Base-by-base conservation (phyloP, 306 rosid genomes). In the Gillenia trifoliata region DNA sequence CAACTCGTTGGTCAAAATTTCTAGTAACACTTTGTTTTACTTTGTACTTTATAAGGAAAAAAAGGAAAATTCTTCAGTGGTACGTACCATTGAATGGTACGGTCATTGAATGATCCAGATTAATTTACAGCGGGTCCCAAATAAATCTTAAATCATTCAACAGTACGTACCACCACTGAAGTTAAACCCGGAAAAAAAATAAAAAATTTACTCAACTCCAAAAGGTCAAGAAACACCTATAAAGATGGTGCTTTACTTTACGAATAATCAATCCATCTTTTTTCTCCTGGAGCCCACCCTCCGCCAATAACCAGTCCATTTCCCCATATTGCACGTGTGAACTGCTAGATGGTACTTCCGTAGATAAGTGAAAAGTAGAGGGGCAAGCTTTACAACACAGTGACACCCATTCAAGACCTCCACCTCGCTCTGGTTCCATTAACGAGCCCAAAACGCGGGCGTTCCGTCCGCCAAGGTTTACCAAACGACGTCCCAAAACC, bases 391-490 rank as follows among this genome's bases (percentile, higher is more conserved):
- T 61, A 13, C 4, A 4, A 0, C 10, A 62, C 1, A 13, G 1
- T 3, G 19, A 25, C 56, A 52, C 40, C 70, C 38, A 16, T 29
- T 20, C 43, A 3, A 29, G 59, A 60, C 76, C 60, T 52, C 73
- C 31, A 36, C 73, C 12, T 1, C 54, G 12, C 25, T 8, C 33
- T 11, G 64, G 8, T 50, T 65, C 64, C 22, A 29, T 54, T 55
- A 38, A 62, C 17, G 30, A 64, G 34, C 81, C 81, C 59, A 72
- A 57, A 88, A 81, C 83, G 83, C 82, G 74, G 74, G 84, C 82
- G 85, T 82, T 77, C 68, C 13, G 75, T 59, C 80, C 63, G 55
- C 75, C 82, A 74, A 64, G 59, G 74, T 73, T 36, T 75, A 57
- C 77, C 64, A 81, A 34, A 28, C 75, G 8, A 49, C 59, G 60